These are phyloP conservation scores for Tilletia caries DNA, from an alignment of 1,284 basidiomycete species.

Conservation along the genomic window DNA sequence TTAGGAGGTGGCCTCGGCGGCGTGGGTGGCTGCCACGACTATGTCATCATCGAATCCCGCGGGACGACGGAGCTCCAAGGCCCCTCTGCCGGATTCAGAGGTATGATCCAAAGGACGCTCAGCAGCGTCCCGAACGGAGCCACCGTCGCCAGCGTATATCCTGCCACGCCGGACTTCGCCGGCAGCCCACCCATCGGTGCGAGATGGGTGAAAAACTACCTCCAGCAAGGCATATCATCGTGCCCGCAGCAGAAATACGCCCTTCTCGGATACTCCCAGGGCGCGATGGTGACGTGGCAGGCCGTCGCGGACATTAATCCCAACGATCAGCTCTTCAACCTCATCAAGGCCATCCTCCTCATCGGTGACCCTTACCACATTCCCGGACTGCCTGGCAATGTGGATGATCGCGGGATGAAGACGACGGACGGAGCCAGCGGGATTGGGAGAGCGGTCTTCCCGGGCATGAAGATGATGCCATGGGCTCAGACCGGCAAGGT, in stretches of 20 bases:
- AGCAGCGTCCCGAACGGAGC: not conserved
- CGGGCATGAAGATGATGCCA: not conserved
- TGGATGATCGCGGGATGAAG: not conserved
- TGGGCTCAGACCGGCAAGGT: not conserved
- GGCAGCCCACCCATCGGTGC: not conserved
- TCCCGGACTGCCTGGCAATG: not conserved
- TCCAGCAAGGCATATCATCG: not conserved
- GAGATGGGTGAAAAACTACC: not conserved
- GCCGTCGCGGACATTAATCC: not conserved
- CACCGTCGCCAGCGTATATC: not conserved
- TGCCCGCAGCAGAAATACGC: conserved; percentile 1
- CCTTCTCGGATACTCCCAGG: not conserved
- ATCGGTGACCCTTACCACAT: not conserved
- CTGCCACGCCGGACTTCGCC: too few species aligned
- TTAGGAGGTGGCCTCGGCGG: too few species aligned
- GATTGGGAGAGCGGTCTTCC: not conserved
- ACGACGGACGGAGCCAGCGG: not conserved
- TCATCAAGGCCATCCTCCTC: not conserved
- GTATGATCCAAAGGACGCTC: not conserved
- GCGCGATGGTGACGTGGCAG: not conserved
- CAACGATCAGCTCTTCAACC: not conserved
- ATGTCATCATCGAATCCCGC: not conserved
- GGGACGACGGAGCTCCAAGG: not conserved
- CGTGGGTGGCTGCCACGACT: not conserved
- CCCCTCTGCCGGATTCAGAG: not conserved